These are phyloP conservation scores for Sanghuangporus weigelae DNA, from an alignment of 1,284 basidiomycete genomes.

Conservation along the genomic window DNA sequence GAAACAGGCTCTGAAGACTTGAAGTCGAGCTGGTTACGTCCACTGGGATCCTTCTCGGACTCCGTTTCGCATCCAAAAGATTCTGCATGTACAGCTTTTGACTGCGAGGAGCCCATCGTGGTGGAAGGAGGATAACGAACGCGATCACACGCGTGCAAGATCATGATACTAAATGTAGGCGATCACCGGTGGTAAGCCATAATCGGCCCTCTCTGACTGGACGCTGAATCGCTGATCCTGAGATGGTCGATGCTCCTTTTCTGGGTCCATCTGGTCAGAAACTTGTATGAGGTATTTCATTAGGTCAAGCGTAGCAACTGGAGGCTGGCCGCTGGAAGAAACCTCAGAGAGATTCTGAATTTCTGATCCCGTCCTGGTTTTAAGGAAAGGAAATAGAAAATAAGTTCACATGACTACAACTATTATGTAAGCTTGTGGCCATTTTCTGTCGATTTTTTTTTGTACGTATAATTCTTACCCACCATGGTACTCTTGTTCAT, in stretches of 20 bases:
- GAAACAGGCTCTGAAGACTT: constrained; percentile 26
- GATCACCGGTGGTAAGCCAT: constrained; percentile 1
- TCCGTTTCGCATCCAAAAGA: constrained; percentile 24
- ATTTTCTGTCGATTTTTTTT: too few relatives aligned
- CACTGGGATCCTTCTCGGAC: constrained; percentile 29
- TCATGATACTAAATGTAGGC: neutral
- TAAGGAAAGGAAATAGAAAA: too few relatives aligned
- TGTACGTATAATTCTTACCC: too few relatives aligned
- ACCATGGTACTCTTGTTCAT: too few relatives aligned
- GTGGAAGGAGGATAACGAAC: neutral
- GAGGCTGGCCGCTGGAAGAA: too few relatives aligned
- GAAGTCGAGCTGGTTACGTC: constrained; percentile 19
- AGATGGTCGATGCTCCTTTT: neutral
- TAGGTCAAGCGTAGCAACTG: too few relatives aligned
- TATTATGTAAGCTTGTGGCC: too few relatives aligned
- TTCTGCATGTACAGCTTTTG: constrained; percentile 30
- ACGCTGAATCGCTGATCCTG: neutral
- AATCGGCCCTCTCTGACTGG: constrained; percentile 3
- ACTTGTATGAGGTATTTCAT: neutral
- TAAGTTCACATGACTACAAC: too few relatives aligned
- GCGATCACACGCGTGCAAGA: neutral
- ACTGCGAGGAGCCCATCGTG: constrained; percentile 50
- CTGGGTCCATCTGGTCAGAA: neutral
- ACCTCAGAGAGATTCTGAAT: too few relatives aligned
- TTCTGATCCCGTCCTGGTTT: too few relatives aligned